phyloP scores from a whole-genome alignment of 2,329 filamentous ascomycete genomes.

The Ophiostoma australiae region DNA sequence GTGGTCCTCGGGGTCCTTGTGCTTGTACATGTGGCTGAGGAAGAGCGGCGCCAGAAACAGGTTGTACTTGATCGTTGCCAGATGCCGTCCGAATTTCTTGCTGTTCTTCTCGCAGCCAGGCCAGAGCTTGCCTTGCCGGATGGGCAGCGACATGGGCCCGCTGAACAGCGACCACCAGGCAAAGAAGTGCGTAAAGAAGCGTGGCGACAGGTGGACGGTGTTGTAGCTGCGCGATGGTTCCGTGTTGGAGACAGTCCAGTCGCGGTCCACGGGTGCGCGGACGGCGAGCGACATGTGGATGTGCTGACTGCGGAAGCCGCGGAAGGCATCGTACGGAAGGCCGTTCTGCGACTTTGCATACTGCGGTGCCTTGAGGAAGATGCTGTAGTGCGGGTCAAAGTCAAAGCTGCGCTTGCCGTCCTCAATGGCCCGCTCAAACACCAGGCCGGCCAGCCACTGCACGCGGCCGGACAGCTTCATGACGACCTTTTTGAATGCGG shows the following conservation, averaged over 20 bases:
- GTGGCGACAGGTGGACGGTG: constrained; percentile 85
- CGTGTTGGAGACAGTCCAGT: constrained; percentile 73
- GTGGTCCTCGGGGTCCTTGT: constrained; percentile 90
- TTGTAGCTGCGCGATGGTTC: constrained; percentile 89
- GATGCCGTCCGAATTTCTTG: constrained; percentile 95
- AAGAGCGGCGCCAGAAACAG: constrained; percentile 87
- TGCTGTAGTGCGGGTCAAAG: constrained; percentile 88
- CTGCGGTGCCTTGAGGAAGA: constrained; percentile 76
- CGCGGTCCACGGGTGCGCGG: constrained; percentile 75
- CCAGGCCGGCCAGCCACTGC: constrained; percentile 82
- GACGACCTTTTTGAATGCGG: constrained; percentile 94
- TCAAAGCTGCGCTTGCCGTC: constrained; percentile 72
- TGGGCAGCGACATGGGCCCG: constrained; percentile 86
- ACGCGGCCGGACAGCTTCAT: constrained; percentile 99
- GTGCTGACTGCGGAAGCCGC: constrained; percentile 92
- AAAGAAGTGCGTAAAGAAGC: constrained; percentile 98
- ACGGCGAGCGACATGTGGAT: constrained; percentile 94
- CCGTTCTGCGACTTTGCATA: constrained; percentile 55
- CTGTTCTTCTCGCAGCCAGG: constrained; percentile 91
- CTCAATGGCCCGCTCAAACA: constrained; percentile 81
- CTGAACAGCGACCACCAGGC: constrained; percentile 97
- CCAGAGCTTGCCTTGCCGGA: constrained; percentile 88
- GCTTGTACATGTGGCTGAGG: constrained; percentile 95
- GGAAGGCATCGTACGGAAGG: constrained; percentile 79
- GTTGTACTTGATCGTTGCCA: constrained; percentile 99